A percentile compares a stretch with the other conserved stretches of the same genome.
phyloP scores from a whole-genome alignment of 2,329 filamentous ascomycete genomes.

The Colletotrichum brevisporum region DNA sequence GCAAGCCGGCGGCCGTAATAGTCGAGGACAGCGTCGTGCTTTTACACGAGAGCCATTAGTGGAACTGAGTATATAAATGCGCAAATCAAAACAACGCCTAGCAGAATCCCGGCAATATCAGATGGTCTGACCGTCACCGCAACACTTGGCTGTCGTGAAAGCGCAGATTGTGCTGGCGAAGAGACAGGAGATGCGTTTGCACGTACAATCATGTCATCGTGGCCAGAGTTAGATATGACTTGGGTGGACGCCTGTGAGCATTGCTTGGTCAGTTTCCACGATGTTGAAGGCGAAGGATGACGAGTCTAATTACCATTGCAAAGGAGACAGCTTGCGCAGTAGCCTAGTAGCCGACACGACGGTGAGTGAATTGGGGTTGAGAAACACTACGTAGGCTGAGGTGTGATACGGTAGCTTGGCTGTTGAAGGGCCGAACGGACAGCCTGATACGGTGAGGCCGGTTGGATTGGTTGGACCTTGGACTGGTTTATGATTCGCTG shows the following conservation, averaged over 20 bases:
- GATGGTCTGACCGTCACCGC: background rate
- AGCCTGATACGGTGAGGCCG: too few species aligned
- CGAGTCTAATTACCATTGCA: conserved; percentile 18
- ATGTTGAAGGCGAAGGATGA: background rate
- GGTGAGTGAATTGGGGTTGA: too few species aligned
- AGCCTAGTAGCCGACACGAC: too few species aligned
- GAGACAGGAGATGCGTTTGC: conserved; percentile 5
- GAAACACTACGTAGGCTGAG: too few species aligned
- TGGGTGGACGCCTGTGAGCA: conserved; percentile 51
- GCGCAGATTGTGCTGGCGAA: background rate
- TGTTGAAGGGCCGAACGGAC: too few species aligned
- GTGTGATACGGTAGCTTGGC: too few species aligned
- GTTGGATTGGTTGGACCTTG: too few species aligned
- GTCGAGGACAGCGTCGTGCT: conserved; percentile 98
- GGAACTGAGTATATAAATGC: background rate
- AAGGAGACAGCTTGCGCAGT: background rate
- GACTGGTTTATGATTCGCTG: too few species aligned
- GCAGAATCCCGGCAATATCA: background rate
- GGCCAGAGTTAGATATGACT: conserved; percentile 66
- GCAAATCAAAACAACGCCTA: too few species aligned
- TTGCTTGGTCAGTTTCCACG: conserved; percentile 1
- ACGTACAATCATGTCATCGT: conserved; percentile 99
- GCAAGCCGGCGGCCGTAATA: conserved; percentile 97
- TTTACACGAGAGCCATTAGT: conserved; percentile 17
- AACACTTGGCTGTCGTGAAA: background rate